Evolutionary conservation across 2,329 filamentous ascomycete species (phyloP).

Genomic region (Aspergillus clavatus): DNA sequence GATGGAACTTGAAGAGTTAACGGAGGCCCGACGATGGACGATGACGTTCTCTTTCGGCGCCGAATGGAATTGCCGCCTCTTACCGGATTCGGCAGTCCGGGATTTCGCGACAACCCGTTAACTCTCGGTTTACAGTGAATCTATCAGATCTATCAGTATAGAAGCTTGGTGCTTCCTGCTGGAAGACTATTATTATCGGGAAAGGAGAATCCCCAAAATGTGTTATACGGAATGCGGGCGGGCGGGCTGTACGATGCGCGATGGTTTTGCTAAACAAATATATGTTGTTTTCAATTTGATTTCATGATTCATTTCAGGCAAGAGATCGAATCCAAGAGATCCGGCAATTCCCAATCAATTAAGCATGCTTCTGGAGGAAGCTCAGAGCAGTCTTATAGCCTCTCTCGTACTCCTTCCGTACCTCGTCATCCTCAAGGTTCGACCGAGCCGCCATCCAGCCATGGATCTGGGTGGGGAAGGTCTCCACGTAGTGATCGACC

Average conservation of each 20-base stretch:
- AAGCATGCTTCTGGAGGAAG: conserved; percentile 41
- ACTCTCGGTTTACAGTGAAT: too few relatives aligned
- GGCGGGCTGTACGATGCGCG: too few relatives aligned
- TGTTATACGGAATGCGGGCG: too few relatives aligned
- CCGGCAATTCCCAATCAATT: conserved; percentile 3
- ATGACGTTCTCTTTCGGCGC: neutral
- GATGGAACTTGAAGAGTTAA: neutral
- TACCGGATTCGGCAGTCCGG: neutral
- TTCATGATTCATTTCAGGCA: too few relatives aligned
- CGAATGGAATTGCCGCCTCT: neutral
- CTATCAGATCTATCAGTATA: too few relatives aligned
- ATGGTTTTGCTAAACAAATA: too few relatives aligned
- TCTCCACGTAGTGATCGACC: conserved; percentile 41
- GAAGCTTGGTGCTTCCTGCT: too few relatives aligned
- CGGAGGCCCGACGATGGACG: neutral
- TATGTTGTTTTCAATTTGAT: too few relatives aligned
- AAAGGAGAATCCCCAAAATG: too few relatives aligned
- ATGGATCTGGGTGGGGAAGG: conserved; percentile 41
- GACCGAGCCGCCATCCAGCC: conserved; percentile 45
- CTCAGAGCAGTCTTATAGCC: conserved; percentile 38
- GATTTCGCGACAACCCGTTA: too few relatives aligned
- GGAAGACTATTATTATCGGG: too few relatives aligned
- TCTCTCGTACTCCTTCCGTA: conserved; percentile 41
- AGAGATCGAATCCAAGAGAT: too few relatives aligned
- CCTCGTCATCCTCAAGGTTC: conserved; percentile 37